phyloP scores from a whole-genome alignment of 2,329 filamentous ascomycete genomes.

The Trichocomaceae sp. region DNA sequence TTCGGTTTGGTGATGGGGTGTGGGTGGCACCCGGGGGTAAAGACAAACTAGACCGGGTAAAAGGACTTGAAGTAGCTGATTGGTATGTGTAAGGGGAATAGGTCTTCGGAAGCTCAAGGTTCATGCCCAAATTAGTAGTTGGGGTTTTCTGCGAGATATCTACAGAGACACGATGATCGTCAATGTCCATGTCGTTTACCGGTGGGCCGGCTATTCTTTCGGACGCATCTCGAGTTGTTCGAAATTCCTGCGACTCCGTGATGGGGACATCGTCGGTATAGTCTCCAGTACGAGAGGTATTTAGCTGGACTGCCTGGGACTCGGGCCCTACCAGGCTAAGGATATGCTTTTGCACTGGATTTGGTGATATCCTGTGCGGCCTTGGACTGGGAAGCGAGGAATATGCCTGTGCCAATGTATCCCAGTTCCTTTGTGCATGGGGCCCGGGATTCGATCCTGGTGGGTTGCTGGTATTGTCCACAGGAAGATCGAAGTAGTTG shows the following conservation, averaged over 20 bases:
- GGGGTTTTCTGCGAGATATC: constrained; percentile 3
- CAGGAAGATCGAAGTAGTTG: constrained; percentile 77
- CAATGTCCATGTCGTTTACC: not conserved
- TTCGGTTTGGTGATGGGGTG: not conserved
- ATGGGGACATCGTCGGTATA: not conserved
- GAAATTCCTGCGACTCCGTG: not conserved
- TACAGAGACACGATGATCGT: not conserved
- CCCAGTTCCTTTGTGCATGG: constrained; percentile 66
- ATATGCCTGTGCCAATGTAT: constrained; percentile 61
- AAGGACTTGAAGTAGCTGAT: not conserved
- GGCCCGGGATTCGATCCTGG: constrained; percentile 55
- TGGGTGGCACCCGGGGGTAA: not conserved
- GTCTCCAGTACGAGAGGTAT: not conserved
- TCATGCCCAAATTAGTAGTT: not conserved
- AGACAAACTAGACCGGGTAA: not conserved
- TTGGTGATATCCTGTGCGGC: constrained; percentile 15
- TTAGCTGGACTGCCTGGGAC: not conserved
- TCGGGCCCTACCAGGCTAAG: constrained; percentile 57
- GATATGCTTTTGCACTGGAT: constrained; percentile 3
- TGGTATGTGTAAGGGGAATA: constrained; percentile 7
- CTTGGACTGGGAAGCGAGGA: constrained; percentile 52
- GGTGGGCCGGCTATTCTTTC: not conserved
- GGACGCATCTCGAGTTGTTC: not conserved
- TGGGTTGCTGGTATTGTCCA: constrained; percentile 55
- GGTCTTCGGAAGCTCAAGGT: constrained; percentile 4